A percentile compares a stretch with the other conserved stretches of the same genome.
These are phyloP conservation scores for Candida pseudocylindracea DNA, from an alignment of 1,139 yeast genomes.

Conservation along the genomic window DNA sequence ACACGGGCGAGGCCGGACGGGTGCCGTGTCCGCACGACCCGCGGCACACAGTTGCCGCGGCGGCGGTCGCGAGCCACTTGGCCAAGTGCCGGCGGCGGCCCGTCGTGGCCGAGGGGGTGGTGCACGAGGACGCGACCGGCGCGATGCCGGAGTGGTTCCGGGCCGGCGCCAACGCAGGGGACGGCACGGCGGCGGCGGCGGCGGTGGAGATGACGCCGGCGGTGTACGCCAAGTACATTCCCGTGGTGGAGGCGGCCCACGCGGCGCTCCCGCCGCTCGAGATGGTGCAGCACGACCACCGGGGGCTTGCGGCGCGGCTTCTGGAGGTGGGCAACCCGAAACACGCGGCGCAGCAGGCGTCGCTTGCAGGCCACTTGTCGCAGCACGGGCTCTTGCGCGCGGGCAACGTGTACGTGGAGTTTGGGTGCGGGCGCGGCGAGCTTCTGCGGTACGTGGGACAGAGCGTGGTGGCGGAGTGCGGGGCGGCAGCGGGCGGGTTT, in stretches of 20 bases:
- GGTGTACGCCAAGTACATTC: not conserved
- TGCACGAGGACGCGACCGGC: slow-evolving; percentile 23
- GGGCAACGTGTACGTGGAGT: slow-evolving; percentile 33
- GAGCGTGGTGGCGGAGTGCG: slow-evolving; percentile 14
- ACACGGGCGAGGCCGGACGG: slow-evolving; percentile 19
- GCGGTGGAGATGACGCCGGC: too few relatives aligned
- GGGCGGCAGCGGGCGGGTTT: slow-evolving; percentile 11
- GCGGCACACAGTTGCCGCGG: slow-evolving; percentile 48
- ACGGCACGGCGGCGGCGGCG: not conserved
- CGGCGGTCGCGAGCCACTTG: slow-evolving; percentile 31
- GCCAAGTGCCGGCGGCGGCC: slow-evolving; percentile 33
- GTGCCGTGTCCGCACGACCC: slow-evolving; percentile 65
- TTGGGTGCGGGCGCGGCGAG: slow-evolving; percentile 86
- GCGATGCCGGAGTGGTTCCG: not conserved
- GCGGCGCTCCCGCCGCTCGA: not conserved
- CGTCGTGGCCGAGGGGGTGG: slow-evolving; percentile 11
- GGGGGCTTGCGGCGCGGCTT: slow-evolving; percentile 1
- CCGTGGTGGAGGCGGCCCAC: not conserved
- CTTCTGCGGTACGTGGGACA: slow-evolving; percentile 44
- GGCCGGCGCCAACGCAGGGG: not conserved
- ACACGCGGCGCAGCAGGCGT: slow-evolving; percentile 69
- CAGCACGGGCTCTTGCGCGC: slow-evolving; percentile 15
- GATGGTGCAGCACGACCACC: not conserved
- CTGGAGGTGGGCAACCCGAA: slow-evolving; percentile 24
- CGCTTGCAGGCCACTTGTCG: slow-evolving; percentile 50